Evolutionary conservation across 179 eudicot species (phyloP).

Genomic region (Silene noctiflora): DNA sequence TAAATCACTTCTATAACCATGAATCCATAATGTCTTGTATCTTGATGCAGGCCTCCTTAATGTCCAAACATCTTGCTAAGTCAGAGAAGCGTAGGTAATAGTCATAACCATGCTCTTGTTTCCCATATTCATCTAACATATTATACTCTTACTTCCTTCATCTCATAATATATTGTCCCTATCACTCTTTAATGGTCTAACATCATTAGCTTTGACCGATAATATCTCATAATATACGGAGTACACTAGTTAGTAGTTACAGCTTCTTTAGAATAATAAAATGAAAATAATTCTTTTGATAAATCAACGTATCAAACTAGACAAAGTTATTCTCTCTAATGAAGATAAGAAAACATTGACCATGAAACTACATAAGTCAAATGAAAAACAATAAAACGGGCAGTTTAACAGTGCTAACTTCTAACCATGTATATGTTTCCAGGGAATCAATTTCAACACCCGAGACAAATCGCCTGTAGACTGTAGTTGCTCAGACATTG

Average conservation of each 20-base stretch:
- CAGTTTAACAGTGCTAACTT: background rate
- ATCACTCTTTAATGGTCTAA: background rate
- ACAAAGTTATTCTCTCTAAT: too few relatives aligned
- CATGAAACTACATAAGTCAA: too few relatives aligned
- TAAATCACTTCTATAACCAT: background rate
- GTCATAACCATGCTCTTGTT: constrained; percentile 8
- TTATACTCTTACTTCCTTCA: too few relatives aligned
- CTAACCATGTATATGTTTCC: constrained; percentile 30
- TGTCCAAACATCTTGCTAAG: constrained; percentile 81
- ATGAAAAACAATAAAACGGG: background rate
- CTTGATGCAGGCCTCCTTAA: constrained; percentile 78
- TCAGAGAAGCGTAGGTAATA: constrained; percentile 77
- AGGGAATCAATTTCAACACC: constrained; percentile 53
- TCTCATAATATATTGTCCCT: background rate
- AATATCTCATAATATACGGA: background rate
- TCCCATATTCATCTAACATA: background rate
- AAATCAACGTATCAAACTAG: too few relatives aligned
- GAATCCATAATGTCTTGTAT: background rate
- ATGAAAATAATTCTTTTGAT: too few relatives aligned
- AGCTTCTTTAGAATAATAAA: too few relatives aligned
- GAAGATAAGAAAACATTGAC: too few relatives aligned
- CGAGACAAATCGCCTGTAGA: constrained; percentile 31
- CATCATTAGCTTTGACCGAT: background rate
- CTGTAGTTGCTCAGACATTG: background rate
- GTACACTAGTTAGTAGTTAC: too few relatives aligned